Base-by-base conservation (phyloP, 495 filamentous ascomycete genomes). In the Aspergillus homomorphus region DNA sequence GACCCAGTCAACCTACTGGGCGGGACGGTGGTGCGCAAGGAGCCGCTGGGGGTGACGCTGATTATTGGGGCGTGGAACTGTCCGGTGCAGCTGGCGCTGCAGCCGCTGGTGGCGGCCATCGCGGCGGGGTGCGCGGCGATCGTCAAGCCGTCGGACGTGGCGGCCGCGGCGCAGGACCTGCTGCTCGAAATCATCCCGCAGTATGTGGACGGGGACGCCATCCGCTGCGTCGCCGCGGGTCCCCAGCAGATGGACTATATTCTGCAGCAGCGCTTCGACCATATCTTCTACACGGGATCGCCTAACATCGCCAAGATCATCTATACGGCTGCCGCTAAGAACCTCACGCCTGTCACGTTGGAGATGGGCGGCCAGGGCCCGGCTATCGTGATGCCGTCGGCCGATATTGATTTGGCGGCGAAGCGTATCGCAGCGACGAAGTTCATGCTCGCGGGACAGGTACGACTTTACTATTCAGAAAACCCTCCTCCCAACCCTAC, bases 11-110 rank as follows among this genome's bases (percentile, higher is more conserved):
- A 51, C 23, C 12, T 51, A 1, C 28, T 51, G 9, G 48, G 48
- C 7, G 48, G 48, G 4, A 51, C 48, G 3, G 48, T 51, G 1
- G 59, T 61, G 5, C 54, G 59, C 1, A 54, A 48, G 7, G 92
- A 96, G 58, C 92, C 92, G 4, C 67, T 96, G 30, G 92, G 92
- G 22, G 69, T 85, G 3, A 82, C 90, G 0, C 76, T 96, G 38
- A 85, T 96, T 66, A 92, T 97, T 66, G 91, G 91, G 66, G 82
- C 90, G 41, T 97, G 88, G 80, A 96, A 97, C 73, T 94, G 89
- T 69, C 91, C 92, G 1, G 61, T 93, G 53, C 82, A 88, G 62
- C 80, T 96, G 1, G 72, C 84, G 19, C 58, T 96, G 20, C 80
- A 82, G 38, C 91, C 92, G 19, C 67, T 96, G 43, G 75, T 95